These are phyloP conservation scores for Nicotiana otophora DNA, from an alignment of 257 asterid species.

Conservation along the genomic window DNA sequence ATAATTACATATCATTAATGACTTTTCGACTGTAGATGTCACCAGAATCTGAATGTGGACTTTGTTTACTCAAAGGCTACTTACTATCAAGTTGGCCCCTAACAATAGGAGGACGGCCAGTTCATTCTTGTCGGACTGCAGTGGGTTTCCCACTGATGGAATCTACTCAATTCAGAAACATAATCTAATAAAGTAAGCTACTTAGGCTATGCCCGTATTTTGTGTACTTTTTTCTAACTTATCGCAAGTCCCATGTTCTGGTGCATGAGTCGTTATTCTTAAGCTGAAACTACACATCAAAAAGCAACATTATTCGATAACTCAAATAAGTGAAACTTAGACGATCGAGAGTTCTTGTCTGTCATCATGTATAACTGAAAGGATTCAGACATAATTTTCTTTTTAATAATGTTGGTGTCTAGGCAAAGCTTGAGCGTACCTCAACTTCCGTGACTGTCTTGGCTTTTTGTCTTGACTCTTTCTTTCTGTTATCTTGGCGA, in stretches of 20 bases:
- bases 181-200: background rate
- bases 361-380: no score
- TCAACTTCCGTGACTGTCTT: no score
- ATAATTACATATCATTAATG: background rate
- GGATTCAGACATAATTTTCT: no score
- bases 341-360: no score
- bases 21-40: no score
- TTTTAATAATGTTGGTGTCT: no score
- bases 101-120: conserved; percentile 11
- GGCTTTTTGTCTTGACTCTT: no score
- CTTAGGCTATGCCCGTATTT: background rate
- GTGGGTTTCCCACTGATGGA: conserved; percentile 14
- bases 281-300: background rate
- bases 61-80: conserved; percentile 2
- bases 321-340: no score
- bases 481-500: no score
- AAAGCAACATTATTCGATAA: no score
- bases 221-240: background rate
- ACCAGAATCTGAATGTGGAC: background rate
- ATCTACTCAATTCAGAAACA: background rate
- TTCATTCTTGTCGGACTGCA: conserved; percentile 8
- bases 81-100: conserved; percentile 7
- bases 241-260: background rate
- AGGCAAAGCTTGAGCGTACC: no score
- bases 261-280: background rate